Base-by-base conservation (phyloP, 371 early-diverging fungal species). In the Rhizopus sp. region DNA sequence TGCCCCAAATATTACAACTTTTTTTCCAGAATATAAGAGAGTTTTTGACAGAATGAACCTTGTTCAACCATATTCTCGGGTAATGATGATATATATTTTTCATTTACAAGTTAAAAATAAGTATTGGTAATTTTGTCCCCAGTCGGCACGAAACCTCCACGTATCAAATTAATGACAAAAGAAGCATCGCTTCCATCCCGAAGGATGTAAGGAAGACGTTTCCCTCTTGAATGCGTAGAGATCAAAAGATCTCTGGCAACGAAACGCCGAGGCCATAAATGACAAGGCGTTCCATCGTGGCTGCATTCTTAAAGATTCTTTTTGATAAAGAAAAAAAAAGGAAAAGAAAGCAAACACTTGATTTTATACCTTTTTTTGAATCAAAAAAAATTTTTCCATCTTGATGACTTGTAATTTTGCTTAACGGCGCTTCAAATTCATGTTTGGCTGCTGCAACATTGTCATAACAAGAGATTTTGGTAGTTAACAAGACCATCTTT, bases 221-320 rank as follows among this genome's bases (percentile, higher is more conserved):
- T 38, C 38, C 7, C 42, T 66, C 62, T 66, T 50, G 66, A 34
- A 59, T 66, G 62, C 66, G 59, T 51, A 53, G 62, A 62, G 55
- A 62, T 66, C 62, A 37, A 47, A 52, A 50, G 62, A 67, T 62
- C 56, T 55, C 62, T 67, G 67, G 67, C 67, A 67, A 67, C 56
- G 62, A 55, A 62, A 47, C 53, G 47, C 62, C 48, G 41, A 34
- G 56, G 55, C 59, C 63, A 58, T 46, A 45, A 59, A 55, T 59
- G 62, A 52, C 66, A 57, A 34, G 58, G 34, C 48, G 50, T 46
- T 58, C 52, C 62, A 67, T 62, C 67, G 59, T 67, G 67, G 67
- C 67, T 67, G 67, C 63, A 67, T 55, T 52, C 63, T 49, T 56
- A 13, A 23, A 23, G 23, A 23, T 23, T 39, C 40, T 58, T 60